These are phyloP conservation scores for Wallacemonas sp. DNA, from an alignment of 208 protist genomes.

Conservation along the genomic window DNA sequence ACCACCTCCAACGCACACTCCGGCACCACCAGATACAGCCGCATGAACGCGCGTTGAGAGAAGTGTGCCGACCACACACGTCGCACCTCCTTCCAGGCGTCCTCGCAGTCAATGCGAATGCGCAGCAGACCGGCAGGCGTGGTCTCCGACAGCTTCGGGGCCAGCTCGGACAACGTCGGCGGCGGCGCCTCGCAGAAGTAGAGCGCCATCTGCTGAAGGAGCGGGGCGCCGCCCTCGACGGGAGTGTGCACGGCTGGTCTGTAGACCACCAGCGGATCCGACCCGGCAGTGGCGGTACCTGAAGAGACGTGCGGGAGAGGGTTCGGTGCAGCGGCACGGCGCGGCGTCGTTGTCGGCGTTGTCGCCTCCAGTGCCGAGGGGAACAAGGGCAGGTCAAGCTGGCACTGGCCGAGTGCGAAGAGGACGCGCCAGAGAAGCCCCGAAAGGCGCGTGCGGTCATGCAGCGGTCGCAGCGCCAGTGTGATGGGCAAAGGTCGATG, in stretches of 20 bases:
- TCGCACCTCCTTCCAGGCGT: slow-evolving; percentile 28
- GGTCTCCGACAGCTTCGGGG: neutral
- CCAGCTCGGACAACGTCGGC: neutral
- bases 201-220: neutral
- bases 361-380: neutral
- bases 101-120: slow-evolving; percentile 40
- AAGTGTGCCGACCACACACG: slow-evolving; percentile 13
- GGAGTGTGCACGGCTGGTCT: neutral
- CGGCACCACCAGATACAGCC: slow-evolving; percentile 40
- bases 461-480: slow-evolving; percentile 46
- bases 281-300: neutral
- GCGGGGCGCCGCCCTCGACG: neutral
- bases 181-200: slow-evolving; percentile 1
- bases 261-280: too few relatives aligned
- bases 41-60: slow-evolving; percentile 37
- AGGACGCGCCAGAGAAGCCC: slow-evolving; percentile 68
- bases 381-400: slow-evolving; percentile 1
- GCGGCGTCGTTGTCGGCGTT: too few relatives aligned
- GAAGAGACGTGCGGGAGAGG: neutral
- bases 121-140: slow-evolving; percentile 10
- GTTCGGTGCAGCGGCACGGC: neutral
- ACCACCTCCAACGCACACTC: slow-evolving; percentile 7
- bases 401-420: slow-evolving; percentile 6
- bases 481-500: slow-evolving; percentile 30
- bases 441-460: slow-evolving; percentile 47